Evolutionary conservation across 345 rosid genomes (phyloP).

Genomic region (Lagerstroemia speciosa): DNA sequence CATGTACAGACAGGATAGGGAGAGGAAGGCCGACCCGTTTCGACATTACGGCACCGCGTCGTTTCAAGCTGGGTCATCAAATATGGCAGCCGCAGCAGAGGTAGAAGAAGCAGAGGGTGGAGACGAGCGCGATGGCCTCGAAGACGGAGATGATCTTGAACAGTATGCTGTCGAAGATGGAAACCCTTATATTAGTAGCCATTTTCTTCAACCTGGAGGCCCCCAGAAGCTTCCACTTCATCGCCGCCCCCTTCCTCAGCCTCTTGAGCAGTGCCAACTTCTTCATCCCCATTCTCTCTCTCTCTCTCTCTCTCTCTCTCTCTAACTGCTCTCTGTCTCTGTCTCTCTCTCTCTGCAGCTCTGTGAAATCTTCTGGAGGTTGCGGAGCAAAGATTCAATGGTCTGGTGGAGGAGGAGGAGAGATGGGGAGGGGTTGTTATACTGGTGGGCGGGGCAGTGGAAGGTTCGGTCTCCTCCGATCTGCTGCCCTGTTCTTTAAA

Average conservation of each 20-base stretch:
- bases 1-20: background rate
- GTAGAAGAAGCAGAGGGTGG: constrained; percentile 33
- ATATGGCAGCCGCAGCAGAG: constrained; percentile 38
- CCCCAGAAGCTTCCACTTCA: constrained; percentile 15
- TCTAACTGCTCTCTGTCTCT: no score
- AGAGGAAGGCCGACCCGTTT: background rate
- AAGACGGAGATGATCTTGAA: constrained; percentile 25
- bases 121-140: constrained; percentile 29
- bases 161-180: constrained; percentile 19
- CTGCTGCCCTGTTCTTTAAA: background rate
- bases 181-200: constrained; percentile 7
- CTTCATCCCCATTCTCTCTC: constrained; percentile 1
- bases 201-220: constrained; percentile 18
- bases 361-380: background rate
- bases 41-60: no score
- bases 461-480: background rate
- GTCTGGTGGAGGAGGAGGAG: background rate
- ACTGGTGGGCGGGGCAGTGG: background rate
- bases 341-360: background rate
- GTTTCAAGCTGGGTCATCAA: background rate
- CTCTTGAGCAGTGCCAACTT: constrained; percentile 1
- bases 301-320: background rate
- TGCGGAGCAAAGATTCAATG: background rate
- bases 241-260: constrained; percentile 10
- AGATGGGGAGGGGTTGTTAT: background rate